Percentiles rank a stretch among this genome's conserved stretches.
Conservation (phyloP, 768 basidiomycete species). For the Lenzites betulinus region DNA sequence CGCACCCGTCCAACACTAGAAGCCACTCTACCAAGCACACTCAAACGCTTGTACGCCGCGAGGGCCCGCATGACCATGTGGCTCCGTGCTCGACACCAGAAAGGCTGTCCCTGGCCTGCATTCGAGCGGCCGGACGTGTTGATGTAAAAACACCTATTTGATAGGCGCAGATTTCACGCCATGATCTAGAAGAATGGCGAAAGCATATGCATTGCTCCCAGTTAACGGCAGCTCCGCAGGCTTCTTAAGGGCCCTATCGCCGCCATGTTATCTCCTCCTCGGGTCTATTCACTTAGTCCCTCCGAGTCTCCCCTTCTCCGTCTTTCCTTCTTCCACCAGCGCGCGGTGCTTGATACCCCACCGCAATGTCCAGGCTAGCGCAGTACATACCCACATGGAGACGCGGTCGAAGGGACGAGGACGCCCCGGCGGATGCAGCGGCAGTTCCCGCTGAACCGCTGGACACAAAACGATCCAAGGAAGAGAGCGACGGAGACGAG, state of each 20-base stretch:
- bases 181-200: slow-evolving; percentile 13
- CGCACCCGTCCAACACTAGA: background rate
- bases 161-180: slow-evolving; percentile 11
- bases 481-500: slow-evolving; percentile 6
- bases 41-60: background rate
- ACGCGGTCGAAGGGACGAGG: background rate
- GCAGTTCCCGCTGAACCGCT: background rate
- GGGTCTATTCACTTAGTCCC: background rate
- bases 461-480: slow-evolving; percentile 15
- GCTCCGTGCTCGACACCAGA: background rate
- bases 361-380: slow-evolving; percentile 9
- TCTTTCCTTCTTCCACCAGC: background rate
- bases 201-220: background rate
- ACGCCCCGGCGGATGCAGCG: background rate
- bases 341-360: background rate
- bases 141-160: background rate
- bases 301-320: no score
- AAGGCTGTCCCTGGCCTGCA: background rate
- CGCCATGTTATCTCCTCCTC: slow-evolving; percentile 8
- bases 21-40: no score
- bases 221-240: background rate
- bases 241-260: slow-evolving; percentile 13
- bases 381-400: background rate
- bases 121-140: background rate
- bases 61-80: background rate